Conservation (phyloP, 192 early-diverging fungal species). For the Thamnidium elegans region DNA sequence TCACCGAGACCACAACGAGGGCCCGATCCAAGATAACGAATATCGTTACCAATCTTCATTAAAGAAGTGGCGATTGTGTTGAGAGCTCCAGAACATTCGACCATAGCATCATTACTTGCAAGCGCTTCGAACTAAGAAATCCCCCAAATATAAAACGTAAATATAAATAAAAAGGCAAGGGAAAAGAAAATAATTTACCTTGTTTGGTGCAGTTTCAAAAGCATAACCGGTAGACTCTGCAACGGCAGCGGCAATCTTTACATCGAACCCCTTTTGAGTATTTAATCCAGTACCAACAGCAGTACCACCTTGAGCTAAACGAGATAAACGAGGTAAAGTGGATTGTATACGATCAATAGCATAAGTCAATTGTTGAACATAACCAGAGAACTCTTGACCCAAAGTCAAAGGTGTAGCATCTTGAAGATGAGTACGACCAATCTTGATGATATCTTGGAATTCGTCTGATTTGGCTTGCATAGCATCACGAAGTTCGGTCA, state of each 20-base stretch:
- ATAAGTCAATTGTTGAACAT: constrained; percentile 83
- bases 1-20: constrained; percentile 98
- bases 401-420: constrained; percentile 98
- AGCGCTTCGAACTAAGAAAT: constrained; percentile 85
- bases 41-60: constrained; percentile 99
- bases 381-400: constrained; percentile 99
- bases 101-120: constrained; percentile 96
- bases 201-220: constrained; percentile 97
- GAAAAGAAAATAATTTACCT: constrained; percentile 26
- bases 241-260: constrained; percentile 85
- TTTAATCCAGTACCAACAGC: constrained; percentile 98
- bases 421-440: constrained; percentile 97
- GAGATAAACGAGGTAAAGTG: constrained; percentile 79
- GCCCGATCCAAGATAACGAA: constrained; percentile 90
- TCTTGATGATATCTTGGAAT: constrained; percentile 96
- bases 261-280: constrained; percentile 90
- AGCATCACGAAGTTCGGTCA: constrained; percentile 77
- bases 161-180: too few species aligned
- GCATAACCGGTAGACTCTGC: constrained; percentile 81
- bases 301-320: constrained; percentile 95
- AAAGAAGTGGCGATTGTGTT: constrained; percentile 94
- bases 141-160: too few species aligned
- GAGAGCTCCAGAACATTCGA: constrained; percentile 91
- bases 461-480: constrained; percentile 74
- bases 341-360: constrained; percentile 85